Percentiles rank a stretch among this genome's conserved stretches.
These are phyloP conservation scores for Penicillium concentricum DNA, from an alignment of 2,329 filamentous ascomycete genomes.

Conservation along the genomic window DNA sequence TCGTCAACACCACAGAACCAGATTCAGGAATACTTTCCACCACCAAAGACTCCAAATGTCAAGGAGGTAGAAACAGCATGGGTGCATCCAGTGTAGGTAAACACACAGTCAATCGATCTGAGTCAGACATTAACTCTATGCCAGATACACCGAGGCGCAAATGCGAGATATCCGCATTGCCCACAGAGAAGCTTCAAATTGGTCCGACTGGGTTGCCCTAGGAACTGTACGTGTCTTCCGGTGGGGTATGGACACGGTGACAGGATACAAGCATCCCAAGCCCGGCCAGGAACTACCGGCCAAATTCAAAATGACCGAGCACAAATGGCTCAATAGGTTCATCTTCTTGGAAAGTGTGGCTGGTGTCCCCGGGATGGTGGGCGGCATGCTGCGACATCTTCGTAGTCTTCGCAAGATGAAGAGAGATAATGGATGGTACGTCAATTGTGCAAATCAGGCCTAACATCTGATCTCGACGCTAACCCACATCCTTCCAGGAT, in stretches of 20 bases:
- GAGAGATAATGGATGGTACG: slow-evolving; percentile 82
- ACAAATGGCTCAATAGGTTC: slow-evolving; percentile 86
- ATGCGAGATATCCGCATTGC: slow-evolving; percentile 73
- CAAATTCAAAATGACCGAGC: slow-evolving; percentile 71
- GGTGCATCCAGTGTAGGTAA: slow-evolving; percentile 60
- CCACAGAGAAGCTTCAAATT: slow-evolving; percentile 70
- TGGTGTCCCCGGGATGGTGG: slow-evolving; percentile 95
- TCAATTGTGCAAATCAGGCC: neutral
- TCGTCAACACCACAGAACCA: slow-evolving; percentile 38
- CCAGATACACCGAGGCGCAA: slow-evolving; percentile 69
- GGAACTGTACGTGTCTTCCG: slow-evolving; percentile 72
- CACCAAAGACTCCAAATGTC: slow-evolving; percentile 58
- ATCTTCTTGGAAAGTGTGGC: slow-evolving; percentile 94
- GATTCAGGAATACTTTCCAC: slow-evolving; percentile 58
- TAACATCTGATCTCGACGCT: neutral
- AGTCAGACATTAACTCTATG: slow-evolving; percentile 13
- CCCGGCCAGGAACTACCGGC: slow-evolving; percentile 43
- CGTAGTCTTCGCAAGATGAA: slow-evolving; percentile 80
- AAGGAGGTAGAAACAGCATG: slow-evolving; percentile 64
- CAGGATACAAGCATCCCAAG: slow-evolving; percentile 73
- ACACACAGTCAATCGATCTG: neutral
- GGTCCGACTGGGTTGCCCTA: slow-evolving; percentile 77
- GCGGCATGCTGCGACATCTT: slow-evolving; percentile 87
- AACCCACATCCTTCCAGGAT: slow-evolving; percentile 58
- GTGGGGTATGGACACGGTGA: slow-evolving; percentile 77